Percentiles rank a stretch among this genome's conserved stretches.
Evolutionary conservation across 106 monocot genomes (phyloP).

Genomic region (Alisma plantagoaquatica): DNA sequence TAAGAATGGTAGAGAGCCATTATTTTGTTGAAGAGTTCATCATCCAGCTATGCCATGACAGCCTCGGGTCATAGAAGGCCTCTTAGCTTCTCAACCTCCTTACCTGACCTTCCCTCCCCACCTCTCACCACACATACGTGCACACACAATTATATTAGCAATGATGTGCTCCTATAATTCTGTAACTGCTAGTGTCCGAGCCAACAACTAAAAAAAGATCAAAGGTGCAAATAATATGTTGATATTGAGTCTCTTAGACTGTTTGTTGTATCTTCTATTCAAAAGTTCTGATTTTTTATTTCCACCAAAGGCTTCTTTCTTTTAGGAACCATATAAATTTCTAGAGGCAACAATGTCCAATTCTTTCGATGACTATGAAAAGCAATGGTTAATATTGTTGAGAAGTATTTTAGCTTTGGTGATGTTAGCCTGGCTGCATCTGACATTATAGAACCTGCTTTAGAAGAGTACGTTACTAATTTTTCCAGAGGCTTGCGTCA

Average conservation of each 20-base stretch:
- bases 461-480: slow-evolving; percentile 50
- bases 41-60: too few relatives aligned
- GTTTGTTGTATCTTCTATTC: neutral
- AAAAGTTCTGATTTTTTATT: too few relatives aligned
- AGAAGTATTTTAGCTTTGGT: slow-evolving; percentile 74
- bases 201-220: neutral
- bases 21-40: too few relatives aligned
- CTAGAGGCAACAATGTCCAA: slow-evolving; percentile 43
- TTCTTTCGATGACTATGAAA: slow-evolving; percentile 53
- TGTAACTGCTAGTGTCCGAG: neutral
- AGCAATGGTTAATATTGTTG: slow-evolving; percentile 38
- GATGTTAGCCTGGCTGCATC: slow-evolving; percentile 61
- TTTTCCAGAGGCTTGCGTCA: slow-evolving; percentile 78
- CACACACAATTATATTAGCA: too few relatives aligned
- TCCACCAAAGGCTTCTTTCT: too few relatives aligned
- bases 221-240: neutral
- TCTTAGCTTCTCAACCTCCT: too few relatives aligned
- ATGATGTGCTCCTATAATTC: neutral
- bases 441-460: slow-evolving; percentile 56
- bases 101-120: too few relatives aligned
- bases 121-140: too few relatives aligned
- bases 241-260: neutral
- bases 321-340: slow-evolving; percentile 78
- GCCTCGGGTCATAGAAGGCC: too few relatives aligned
- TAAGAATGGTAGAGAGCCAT: too few relatives aligned